phyloP scores from a whole-genome alignment of 2,329 filamentous ascomycete species.

The Aspergillus tanneri region DNA sequence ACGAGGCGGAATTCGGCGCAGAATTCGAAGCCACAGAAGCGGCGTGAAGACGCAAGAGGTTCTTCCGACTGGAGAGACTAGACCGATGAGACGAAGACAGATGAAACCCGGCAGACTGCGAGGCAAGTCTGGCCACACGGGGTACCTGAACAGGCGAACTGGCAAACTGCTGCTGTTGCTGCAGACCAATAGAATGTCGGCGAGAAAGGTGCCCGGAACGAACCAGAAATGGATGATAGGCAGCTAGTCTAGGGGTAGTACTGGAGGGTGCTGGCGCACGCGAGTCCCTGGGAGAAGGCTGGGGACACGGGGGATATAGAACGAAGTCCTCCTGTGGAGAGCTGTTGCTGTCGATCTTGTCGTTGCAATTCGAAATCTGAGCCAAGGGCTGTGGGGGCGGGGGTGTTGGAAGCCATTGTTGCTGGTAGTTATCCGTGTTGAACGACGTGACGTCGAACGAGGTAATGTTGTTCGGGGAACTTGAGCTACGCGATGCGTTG shows the following conservation, averaged over 20 bases:
- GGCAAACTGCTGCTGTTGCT: constrained; percentile 36
- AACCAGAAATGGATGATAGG: constrained; percentile 35
- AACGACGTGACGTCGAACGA: constrained; percentile 48
- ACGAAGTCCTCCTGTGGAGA: constrained; percentile 45
- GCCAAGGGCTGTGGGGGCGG: constrained; percentile 45
- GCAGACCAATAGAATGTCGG: constrained; percentile 38
- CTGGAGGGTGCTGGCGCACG: constrained; percentile 36
- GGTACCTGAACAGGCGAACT: constrained; percentile 39
- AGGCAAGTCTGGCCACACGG: constrained; percentile 40
- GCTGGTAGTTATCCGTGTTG: constrained; percentile 50
- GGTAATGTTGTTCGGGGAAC: constrained; percentile 39
- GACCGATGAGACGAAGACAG: constrained; percentile 40
- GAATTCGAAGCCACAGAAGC: constrained; percentile 42
- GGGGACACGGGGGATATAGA: constrained; percentile 40
- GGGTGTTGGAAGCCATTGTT: constrained; percentile 50
- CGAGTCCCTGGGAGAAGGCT: constrained; percentile 36
- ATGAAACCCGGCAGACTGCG: constrained; percentile 40
- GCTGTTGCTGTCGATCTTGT: constrained; percentile 34
- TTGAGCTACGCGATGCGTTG: constrained; percentile 45
- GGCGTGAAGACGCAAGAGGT: constrained; percentile 35
- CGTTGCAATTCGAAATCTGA: constrained; percentile 32
- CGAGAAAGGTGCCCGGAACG: constrained; percentile 35
- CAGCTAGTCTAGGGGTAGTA: constrained; percentile 38
- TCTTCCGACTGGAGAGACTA: constrained; percentile 35
- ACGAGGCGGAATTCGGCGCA: constrained; percentile 32